phyloP scores from a whole-genome alignment of 2,329 filamentous ascomycete species.

The Trichoderma asperellum region DNA sequence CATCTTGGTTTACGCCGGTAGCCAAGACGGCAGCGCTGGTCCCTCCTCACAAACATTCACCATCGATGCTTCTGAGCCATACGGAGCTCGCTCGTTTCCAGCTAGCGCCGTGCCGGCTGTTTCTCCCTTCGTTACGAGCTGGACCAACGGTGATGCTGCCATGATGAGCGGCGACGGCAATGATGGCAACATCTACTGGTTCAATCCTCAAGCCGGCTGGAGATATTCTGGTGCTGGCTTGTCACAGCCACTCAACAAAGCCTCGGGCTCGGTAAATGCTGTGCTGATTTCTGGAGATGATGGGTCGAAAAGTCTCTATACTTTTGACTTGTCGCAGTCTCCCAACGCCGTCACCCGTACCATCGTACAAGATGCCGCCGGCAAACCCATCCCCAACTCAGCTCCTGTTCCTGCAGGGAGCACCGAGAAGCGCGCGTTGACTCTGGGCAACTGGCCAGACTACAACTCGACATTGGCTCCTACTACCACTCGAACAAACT shows the following conservation, averaged over 20 bases:
- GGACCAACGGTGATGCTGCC: constrained; percentile 70
- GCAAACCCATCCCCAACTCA: constrained; percentile 55
- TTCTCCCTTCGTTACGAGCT: constrained; percentile 73
- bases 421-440: constrained; percentile 49
- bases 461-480: constrained; percentile 81
- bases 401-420: constrained; percentile 44
- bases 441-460: constrained; percentile 68
- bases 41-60: constrained; percentile 76
- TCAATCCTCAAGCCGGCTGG: constrained; percentile 68
- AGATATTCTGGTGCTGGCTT: constrained; percentile 67
- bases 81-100: constrained; percentile 61
- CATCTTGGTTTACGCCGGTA: constrained; percentile 82
- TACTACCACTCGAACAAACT: constrained; percentile 63
- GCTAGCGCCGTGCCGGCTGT: constrained; percentile 65
- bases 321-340: constrained; percentile 73
- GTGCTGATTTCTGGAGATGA: constrained; percentile 73
- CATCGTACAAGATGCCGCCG: constrained; percentile 65
- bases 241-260: constrained; percentile 61
- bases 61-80: constrained; percentile 68
- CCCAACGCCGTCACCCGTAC: constrained; percentile 77
- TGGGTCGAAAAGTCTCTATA: constrained; percentile 75
- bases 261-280: constrained; percentile 60
- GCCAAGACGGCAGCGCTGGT: constrained; percentile 59
- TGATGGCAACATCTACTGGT: constrained; percentile 74
- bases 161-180: constrained; percentile 69